Percentiles rank a stretch among this genome's conserved stretches.
phyloP scores from a whole-genome alignment of 2,329 filamentous ascomycete species.

The Microascus cirrosus region DNA sequence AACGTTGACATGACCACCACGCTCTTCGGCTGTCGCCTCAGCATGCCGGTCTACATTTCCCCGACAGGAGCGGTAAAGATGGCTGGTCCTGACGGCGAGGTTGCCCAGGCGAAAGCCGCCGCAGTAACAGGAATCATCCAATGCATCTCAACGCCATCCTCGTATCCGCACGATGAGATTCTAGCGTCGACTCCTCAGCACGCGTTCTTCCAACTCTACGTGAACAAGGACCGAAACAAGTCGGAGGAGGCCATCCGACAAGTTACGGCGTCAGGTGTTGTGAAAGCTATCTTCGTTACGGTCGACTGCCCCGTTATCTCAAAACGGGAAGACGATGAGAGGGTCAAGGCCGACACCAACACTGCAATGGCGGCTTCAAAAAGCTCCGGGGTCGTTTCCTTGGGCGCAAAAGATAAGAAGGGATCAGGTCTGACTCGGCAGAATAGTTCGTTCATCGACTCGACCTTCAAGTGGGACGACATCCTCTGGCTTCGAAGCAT shows the following conservation, averaged over 20 bases:
- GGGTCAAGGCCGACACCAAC: background rate
- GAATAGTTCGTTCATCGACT: background rate
- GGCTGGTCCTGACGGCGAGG: background rate
- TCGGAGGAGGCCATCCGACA: slow-evolving; percentile 21
- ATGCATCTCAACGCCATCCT: background rate
- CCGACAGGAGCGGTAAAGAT: slow-evolving; percentile 30
- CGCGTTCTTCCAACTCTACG: slow-evolving; percentile 40
- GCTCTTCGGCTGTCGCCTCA: slow-evolving; percentile 29
- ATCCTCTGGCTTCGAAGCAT: background rate
- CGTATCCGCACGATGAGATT: slow-evolving; percentile 9
- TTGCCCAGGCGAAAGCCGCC: background rate
- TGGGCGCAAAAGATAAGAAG: background rate
- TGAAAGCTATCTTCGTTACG: background rate
- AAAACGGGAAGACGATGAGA: background rate
- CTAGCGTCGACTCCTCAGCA: slow-evolving; percentile 25
- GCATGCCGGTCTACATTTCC: slow-evolving; percentile 40
- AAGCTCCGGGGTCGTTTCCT: background rate
- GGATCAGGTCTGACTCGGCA: background rate
- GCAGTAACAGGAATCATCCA: background rate
- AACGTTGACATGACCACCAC: slow-evolving; percentile 25
- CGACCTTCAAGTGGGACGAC: background rate
- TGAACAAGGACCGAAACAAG: slow-evolving; percentile 33
- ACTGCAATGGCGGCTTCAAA: background rate
- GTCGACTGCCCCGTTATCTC: background rate
- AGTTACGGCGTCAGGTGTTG: background rate